A percentile compares a stretch with the other conserved stretches of the same genome.
Evolutionary conservation across 2,329 filamentous ascomycete species (phyloP).

Genomic region (Pyricularia sp.): DNA sequence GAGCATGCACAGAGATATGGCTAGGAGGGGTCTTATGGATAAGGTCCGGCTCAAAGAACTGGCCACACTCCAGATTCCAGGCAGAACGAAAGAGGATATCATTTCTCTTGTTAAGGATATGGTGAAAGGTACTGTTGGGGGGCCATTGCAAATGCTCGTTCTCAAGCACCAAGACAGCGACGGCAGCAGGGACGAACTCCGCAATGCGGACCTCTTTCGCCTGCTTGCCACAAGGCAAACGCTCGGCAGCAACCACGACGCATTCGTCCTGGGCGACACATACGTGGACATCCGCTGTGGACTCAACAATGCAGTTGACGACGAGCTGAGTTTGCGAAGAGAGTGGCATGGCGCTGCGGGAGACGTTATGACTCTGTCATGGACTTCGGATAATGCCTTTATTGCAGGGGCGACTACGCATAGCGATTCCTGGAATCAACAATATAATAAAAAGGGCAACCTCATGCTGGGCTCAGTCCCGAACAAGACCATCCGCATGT

Average conservation of each 20-base stretch:
- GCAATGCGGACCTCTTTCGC: constrained; percentile 23
- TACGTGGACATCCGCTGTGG: constrained; percentile 35
- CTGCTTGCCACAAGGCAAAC: constrained; percentile 41
- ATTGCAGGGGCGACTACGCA: constrained; percentile 55
- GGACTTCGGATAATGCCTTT: constrained; percentile 44
- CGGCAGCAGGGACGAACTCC: constrained; percentile 15
- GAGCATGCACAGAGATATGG: not conserved
- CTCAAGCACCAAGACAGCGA: constrained; percentile 21
- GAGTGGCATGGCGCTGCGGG: constrained; percentile 55
- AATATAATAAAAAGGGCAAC: constrained; percentile 58
- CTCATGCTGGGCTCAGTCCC: constrained; percentile 43
- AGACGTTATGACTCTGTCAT: constrained; percentile 48
- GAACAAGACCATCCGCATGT: constrained; percentile 35
- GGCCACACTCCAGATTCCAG: constrained; percentile 9
- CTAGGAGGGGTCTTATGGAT: not conserved
- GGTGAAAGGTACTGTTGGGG: constrained; percentile 10
- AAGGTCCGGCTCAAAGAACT: not conserved
- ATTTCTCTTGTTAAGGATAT: constrained; percentile 27
- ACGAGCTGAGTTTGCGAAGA: constrained; percentile 36
- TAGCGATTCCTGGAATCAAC: constrained; percentile 53
- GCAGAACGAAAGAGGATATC: constrained; percentile 23
- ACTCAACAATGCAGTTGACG: constrained; percentile 37
- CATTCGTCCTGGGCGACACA: constrained; percentile 12
- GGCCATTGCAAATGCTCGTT: constrained; percentile 16
- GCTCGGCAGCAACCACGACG: constrained; percentile 31